Evolutionary conservation across 805 yeast genomes (phyloP), one percentile per base, ranked within the genome.

Genomic region (Schwanniomyces occidentalis): DNA sequence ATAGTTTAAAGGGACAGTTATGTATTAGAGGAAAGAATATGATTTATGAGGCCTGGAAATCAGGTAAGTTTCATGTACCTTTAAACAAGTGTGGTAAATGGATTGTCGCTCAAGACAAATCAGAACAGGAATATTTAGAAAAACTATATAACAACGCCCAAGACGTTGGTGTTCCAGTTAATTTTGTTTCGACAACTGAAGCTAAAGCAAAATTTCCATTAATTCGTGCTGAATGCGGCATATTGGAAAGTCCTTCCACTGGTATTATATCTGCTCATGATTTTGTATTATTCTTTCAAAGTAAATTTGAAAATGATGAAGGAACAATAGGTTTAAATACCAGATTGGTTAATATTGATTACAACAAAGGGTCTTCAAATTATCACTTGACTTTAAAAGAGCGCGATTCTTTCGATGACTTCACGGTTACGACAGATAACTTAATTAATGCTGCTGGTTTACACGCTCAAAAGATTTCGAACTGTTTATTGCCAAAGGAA

Each of bases 191-290:
- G 0, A 48, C 71, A 2, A 38, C 46, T 2, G 49, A 61, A 31
- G 85, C 82, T 0, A 61, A 58, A 24, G 40, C 45, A 29, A 49
- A 70, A 6, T 91, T 83, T 48, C 95, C 96, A 0, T 67, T 75
- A n/a, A 74, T 89, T 16, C 56, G 53, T 5, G 95, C 89, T 0
- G 58, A 69, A 3, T 57, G 66, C 21, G 89, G 85, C 0, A 74
- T 80, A 2, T 63, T 89, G 27, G 71, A 71, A 39, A 84, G 95
- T 6, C 93, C 95, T 1, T 70, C 89, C 0, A 83, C 96, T 0
- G 96, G 97, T 0, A 90, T 89, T 13, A 58, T 88, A 1, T 80
- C 87, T 9, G 88, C 95, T 0, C 96, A 90, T 56, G 80, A 85
- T 5, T 66, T 84, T 37, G 76, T 84, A 75, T 71, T 71, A 19